Base-by-base conservation (phyloP, 2,329 filamentous ascomycete genomes). In the Pseudogymnoascus pannorum region DNA sequence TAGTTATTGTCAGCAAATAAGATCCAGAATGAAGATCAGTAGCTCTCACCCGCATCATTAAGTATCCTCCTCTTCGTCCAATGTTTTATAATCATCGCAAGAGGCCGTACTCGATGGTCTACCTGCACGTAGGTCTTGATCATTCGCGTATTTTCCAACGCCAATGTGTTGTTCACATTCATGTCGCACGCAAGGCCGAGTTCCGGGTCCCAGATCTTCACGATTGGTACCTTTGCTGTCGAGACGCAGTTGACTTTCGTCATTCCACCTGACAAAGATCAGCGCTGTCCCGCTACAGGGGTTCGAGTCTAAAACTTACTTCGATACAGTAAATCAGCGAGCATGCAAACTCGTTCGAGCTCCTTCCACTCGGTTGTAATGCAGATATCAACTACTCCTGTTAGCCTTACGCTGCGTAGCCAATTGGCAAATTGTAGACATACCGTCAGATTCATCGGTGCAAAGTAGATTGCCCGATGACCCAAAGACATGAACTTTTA, bases 151-250 rank as follows among this genome's bases (percentile, higher is more conserved):
- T 99, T 99, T 74, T 97, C 92, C 64, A 99, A 79, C 3, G 94
- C 94, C 60, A 95, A 76, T 0, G 92, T 94, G 70, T 97, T 99
- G 78, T 99, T 99, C 76, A 99, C 92, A 69, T 99, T 99, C 88
- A 99, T 94, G 72, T 99, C 94, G 74, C 92, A 97, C 14, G 92
- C 89, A 58, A 99, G 80, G 66, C 87, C 80, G 62, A 97, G 79
- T 73, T 96, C 91, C 2, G 94, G 94, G 73, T 99, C 94, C 92
- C 94, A 99, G 61, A 96, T 90, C 78, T 97, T 97, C 68, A 99
- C 94, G 70, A 99, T 99, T 3, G 94, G 93, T 12, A 99, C 94
- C 75, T 97, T 97, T 63, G 94, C 94, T 42, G 89, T 90, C 26
- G 91, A 91, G 59, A 97, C 91, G 73, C 94, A 99, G 22, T 97